Percentiles rank a stretch among this genome's conserved stretches.
Conservation (phyloP, 176 grass and related monocot genomes). For the Musa acuminata region DNA sequence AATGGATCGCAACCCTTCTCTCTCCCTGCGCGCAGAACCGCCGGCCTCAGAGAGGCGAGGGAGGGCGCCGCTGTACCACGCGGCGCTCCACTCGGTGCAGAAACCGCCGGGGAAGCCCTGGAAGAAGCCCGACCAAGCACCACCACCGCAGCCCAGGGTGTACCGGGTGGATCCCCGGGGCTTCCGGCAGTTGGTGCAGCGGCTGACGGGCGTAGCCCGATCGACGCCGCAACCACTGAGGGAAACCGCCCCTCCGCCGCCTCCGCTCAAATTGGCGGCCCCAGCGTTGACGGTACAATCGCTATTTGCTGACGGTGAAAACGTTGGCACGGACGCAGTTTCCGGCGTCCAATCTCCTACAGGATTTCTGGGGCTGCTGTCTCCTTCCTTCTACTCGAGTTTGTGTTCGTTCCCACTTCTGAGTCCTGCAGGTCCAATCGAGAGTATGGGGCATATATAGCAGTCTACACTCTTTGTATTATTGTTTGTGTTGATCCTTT, state of each 20-base stretch:
- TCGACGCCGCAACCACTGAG: background rate
- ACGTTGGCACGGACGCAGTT: too few relatives aligned
- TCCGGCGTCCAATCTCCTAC: background rate
- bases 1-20: background rate
- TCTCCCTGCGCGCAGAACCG: background rate
- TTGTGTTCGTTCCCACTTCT: constrained; percentile 17
- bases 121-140: constrained; percentile 12
- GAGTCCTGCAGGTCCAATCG: background rate
- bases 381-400: constrained; percentile 10
- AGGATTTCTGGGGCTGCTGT: background rate
- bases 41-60: background rate
- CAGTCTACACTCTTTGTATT: too few relatives aligned
- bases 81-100: constrained; percentile 14
- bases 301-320: background rate
- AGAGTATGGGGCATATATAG: background rate
- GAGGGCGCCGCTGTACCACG: background rate
- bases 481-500: too few relatives aligned
- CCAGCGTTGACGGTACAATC: background rate
- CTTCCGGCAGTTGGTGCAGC: constrained; percentile 10
- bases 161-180: constrained; percentile 15
- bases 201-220: background rate
- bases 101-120: background rate
- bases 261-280: background rate
- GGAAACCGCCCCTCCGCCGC: background rate
- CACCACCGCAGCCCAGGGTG: constrained; percentile 7